Evolutionary conservation across 2,329 filamentous ascomycete species (phyloP), one percentile per base, ranked within the genome.

Genomic region (Anisogramma anomala): DNA sequence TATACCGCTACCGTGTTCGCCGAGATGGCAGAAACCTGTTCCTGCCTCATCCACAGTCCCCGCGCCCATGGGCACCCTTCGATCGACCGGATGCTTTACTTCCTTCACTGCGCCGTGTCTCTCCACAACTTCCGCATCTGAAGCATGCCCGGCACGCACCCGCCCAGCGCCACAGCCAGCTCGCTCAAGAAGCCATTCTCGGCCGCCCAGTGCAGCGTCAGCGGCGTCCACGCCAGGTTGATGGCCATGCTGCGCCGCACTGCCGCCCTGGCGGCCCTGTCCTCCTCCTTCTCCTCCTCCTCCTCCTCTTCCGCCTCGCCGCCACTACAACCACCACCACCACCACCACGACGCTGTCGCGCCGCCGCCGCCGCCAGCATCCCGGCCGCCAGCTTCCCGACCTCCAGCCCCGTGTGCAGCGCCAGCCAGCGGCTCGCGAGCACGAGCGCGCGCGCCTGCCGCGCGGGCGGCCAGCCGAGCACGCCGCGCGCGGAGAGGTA

Each of bases 341-440:
- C 56, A 37, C 53, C 52, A 20, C 52, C 33, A 46, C 59, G 47
- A 50, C 43, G 43, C 48, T 53, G 47, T n/a, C n/a, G n/a, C 22
- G 6, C 5, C 5, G 22, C 5, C 9, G 22, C 59, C 50, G 61
- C 55, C 48, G 63, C 61, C 39, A 55, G 49, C 36, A 62, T 56
- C 62, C 74, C 66, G 39, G 68, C 58, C 33, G 66, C 53, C 45
- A 94, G 63, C 48, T 82, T 68, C 36, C 77, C 67, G 47, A 91
- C 71, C 65, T 95, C 86, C 46, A 88, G 65, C 15, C 73, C 74
- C 6, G 94, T 78, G 63, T 87, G 86, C 18, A 72, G 70, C 41
- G 79, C 76, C 86, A 89, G 96, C 48, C 82, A 84, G 33, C 86
- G 71, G 43, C 76, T 78, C 60, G 83, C 87, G 77, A 81, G 84